Conservation (phyloP, 2,329 filamentous ascomycete species). For the Sclerotinia borealis region DNA sequence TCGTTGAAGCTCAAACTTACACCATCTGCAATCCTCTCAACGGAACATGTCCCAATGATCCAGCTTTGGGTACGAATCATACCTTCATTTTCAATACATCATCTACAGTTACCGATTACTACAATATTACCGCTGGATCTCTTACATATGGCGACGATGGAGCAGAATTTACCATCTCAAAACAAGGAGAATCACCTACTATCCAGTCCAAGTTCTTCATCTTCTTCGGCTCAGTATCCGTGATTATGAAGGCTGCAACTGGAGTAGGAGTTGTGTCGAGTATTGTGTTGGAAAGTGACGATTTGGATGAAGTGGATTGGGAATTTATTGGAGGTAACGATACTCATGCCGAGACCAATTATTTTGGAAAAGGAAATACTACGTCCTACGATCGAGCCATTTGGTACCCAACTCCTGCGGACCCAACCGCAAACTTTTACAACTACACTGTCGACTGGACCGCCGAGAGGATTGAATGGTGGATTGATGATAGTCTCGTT, state of each 20-base stretch:
- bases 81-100: constrained; percentile 56
- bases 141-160: constrained; percentile 59
- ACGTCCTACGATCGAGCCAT: constrained; percentile 64
- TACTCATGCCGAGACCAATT: constrained; percentile 63
- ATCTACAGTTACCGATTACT: constrained; percentile 51
- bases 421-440: constrained; percentile 55
- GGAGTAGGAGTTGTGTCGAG: constrained; percentile 74
- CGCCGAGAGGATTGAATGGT: constrained; percentile 57
- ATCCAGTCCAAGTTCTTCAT: constrained; percentile 77
- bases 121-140: constrained; percentile 62
- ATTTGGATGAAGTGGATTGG: constrained; percentile 85
- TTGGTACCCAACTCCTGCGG: constrained; percentile 49
- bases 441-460: constrained; percentile 73
- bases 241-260: constrained; percentile 68
- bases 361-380: constrained; percentile 69
- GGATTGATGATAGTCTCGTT: constrained; percentile 60
- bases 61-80: constrained; percentile 61
- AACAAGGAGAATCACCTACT: constrained; percentile 70
- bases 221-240: constrained; percentile 76
- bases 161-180: constrained; percentile 64
- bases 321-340: constrained; percentile 68
- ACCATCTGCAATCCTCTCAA: constrained; percentile 75
- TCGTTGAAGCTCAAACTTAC: constrained; percentile 62
- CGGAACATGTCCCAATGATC: constrained; percentile 60
- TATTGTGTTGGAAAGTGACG: constrained; percentile 77